Evolutionary conservation across 257 asterid genomes (phyloP).

Genomic region (Haberlea rhodopensis): DNA sequence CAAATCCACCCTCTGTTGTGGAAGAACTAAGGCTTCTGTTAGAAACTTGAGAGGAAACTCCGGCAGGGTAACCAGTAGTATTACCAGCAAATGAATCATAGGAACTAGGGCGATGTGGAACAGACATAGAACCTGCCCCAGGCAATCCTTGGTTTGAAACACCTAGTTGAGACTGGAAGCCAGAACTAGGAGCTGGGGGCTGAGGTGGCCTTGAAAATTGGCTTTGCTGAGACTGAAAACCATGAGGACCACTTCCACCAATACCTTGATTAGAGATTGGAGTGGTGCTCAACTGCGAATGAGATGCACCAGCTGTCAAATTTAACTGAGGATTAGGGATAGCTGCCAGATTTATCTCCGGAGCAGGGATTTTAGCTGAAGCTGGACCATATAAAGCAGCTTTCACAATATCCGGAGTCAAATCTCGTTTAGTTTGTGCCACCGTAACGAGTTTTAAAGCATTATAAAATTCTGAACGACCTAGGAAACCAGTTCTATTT

Average conservation of each 20-base stretch:
- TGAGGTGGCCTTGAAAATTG: slow-evolving; percentile 53
- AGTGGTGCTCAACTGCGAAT: slow-evolving; percentile 36
- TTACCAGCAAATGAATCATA: slow-evolving; percentile 41
- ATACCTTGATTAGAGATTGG: slow-evolving; percentile 42
- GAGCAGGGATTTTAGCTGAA: slow-evolving; percentile 91
- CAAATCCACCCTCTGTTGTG: slow-evolving; percentile 45
- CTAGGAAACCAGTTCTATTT: slow-evolving; percentile 67
- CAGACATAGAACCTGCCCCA: slow-evolving; percentile 38
- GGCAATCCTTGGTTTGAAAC: slow-evolving; percentile 50
- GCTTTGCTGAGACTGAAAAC: slow-evolving; percentile 53
- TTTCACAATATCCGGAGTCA: slow-evolving; percentile 87
- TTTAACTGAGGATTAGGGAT: slow-evolving; percentile 44
- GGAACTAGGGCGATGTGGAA: slow-evolving; percentile 44
- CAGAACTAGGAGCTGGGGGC: slow-evolving; percentile 50
- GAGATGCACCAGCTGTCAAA: slow-evolving; percentile 40
- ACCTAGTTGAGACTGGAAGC: slow-evolving; percentile 56
- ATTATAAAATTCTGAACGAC: slow-evolving; percentile 84
- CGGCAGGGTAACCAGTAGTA: slow-evolving; percentile 41
- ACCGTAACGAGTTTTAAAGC: slow-evolving; percentile 97
- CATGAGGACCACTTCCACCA: slow-evolving; percentile 42
- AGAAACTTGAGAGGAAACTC: slow-evolving; percentile 52
- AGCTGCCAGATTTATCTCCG: slow-evolving; percentile 65
- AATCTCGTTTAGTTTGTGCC: slow-evolving; percentile 81
- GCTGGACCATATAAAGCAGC: slow-evolving; percentile 92
- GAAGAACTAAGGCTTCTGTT: slow-evolving; percentile 42